Conservation (phyloP, 2,329 filamentous ascomycete species). For the Pseudohalonectria lignicola region DNA sequence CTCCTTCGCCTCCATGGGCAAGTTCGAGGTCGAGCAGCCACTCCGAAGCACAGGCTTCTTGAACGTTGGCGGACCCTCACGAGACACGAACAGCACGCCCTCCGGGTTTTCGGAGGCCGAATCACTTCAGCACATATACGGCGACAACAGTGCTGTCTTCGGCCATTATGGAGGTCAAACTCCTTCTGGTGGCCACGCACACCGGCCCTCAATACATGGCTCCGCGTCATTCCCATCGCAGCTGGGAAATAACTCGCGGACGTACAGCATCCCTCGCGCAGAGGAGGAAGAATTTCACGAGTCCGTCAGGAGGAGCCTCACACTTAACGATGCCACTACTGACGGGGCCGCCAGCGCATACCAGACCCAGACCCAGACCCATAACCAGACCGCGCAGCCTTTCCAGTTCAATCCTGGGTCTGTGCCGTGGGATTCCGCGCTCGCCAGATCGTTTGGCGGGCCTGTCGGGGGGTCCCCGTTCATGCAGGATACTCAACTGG, state of each 20-base stretch:
- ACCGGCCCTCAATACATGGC: conserved; percentile 27
- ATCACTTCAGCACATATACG: too few species aligned
- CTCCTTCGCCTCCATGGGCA: conserved; percentile 5
- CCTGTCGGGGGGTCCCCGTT: neutral
- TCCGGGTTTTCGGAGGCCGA: too few species aligned
- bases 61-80: too few species aligned
- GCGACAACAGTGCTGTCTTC: too few species aligned
- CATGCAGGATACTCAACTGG: neutral
- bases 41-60: too few species aligned
- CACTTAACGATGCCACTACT: conserved; percentile 19
- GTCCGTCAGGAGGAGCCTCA: conserved; percentile 20
- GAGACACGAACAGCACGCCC: too few species aligned
- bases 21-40: conserved; percentile 22
- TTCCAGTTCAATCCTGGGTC: conserved; percentile 37
- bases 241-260: neutral
- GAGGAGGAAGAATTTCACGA: conserved; percentile 24
- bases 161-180: too few species aligned
- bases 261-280: conserved; percentile 16
- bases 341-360: conserved; percentile 12
- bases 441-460: conserved; percentile 5
- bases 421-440: conserved; percentile 30
- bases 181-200: too few species aligned
- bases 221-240: conserved; percentile 1
- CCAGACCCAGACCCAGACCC: too few species aligned
- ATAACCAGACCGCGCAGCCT: conserved; percentile 20